Evolutionary conservation across 2,329 filamentous ascomycete genomes (phyloP).

Genomic region (Kalaharituber pfeilii): DNA sequence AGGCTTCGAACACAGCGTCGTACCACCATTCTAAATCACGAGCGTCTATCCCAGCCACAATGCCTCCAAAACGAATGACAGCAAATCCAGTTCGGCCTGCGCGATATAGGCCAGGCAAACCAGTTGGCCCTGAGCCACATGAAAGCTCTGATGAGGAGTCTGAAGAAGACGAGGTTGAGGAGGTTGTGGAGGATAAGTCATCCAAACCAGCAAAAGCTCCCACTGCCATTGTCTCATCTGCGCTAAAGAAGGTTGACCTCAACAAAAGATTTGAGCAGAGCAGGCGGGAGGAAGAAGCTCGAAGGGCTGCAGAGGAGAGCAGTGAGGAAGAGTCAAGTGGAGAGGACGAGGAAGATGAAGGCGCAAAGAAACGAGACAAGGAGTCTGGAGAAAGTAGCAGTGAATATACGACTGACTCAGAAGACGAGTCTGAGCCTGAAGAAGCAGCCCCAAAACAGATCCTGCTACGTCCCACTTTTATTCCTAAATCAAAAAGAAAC

Average conservation of each 20-base stretch:
- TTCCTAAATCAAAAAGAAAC: slow-evolving; percentile 45
- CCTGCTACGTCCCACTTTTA: slow-evolving; percentile 49
- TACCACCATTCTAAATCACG: too few species aligned
- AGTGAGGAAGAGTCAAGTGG: slow-evolving; percentile 32
- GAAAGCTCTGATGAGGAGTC: slow-evolving; percentile 36
- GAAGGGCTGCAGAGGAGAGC: slow-evolving; percentile 15
- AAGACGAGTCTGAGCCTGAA: slow-evolving; percentile 30
- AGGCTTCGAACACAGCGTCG: too few species aligned
- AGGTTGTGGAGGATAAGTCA: slow-evolving; percentile 3
- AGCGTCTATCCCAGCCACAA: slow-evolving; percentile 6
- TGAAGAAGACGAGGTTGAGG: slow-evolving; percentile 31
- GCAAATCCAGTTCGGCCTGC: slow-evolving; percentile 68
- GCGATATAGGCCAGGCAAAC: slow-evolving; percentile 74
- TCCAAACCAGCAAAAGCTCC: slow-evolving; percentile 21
- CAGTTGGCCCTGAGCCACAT: slow-evolving; percentile 34
- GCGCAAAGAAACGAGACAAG: slow-evolving; percentile 29
- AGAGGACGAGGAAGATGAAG: slow-evolving; percentile 42
- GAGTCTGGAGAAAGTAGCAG: slow-evolving; percentile 10
- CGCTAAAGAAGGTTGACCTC: slow-evolving; percentile 30
- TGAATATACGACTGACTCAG: slow-evolving; percentile 9
- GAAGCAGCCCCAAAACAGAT: slow-evolving; percentile 36
- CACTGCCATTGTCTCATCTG: slow-evolving; percentile 27
- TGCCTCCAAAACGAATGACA: slow-evolving; percentile 72
- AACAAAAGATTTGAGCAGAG: slow-evolving; percentile 22
- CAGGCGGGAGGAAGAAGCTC: slow-evolving; percentile 17